phyloP scores from a whole-genome alignment of 495 filamentous ascomycete genomes.

The Penicillium manginii region DNA sequence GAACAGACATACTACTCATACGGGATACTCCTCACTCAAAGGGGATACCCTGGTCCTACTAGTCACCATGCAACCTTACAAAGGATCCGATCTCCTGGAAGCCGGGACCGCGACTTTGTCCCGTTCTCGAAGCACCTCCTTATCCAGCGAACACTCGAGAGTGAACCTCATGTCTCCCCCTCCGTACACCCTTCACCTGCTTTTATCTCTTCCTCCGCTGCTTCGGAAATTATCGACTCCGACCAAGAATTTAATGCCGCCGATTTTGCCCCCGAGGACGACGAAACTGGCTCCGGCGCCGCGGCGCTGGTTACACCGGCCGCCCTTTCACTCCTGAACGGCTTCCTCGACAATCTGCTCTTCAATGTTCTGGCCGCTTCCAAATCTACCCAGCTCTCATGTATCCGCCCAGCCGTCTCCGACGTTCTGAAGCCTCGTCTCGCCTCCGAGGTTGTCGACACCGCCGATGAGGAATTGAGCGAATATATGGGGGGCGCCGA shows the following conservation, averaged over 20 bases:
- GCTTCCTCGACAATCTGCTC: constrained; percentile 90
- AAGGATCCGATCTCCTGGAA: constrained; percentile 42
- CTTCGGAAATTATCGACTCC: constrained; percentile 87
- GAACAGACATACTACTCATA: constrained; percentile 6
- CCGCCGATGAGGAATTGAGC: constrained; percentile 87
- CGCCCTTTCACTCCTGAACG: constrained; percentile 82
- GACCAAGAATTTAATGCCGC: constrained; percentile 77
- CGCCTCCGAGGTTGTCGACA: constrained; percentile 82
- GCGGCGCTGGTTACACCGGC: constrained; percentile 72
- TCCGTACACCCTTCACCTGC: constrained; percentile 79
- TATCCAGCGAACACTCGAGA: constrained; percentile 47
- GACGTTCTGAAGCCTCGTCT: constrained; percentile 89
- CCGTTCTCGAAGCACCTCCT: constrained; percentile 49
- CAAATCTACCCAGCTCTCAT: constrained; percentile 77
- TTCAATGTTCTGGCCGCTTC: constrained; percentile 83
- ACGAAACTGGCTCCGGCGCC: constrained; percentile 57
- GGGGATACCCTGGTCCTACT: constrained; percentile 10
- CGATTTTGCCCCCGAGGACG: constrained; percentile 65
- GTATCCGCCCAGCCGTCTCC: constrained; percentile 79
- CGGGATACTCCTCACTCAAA: too few relatives aligned
- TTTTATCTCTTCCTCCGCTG: constrained; percentile 88
- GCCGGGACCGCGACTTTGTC: constrained; percentile 28
- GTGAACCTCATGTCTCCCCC: constrained; percentile 60
- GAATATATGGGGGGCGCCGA: constrained; percentile 81
- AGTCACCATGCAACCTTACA: constrained; percentile 38